Conservation (phyloP, 805 yeast genomes). For the Nakazawaea anatomiae region DNA sequence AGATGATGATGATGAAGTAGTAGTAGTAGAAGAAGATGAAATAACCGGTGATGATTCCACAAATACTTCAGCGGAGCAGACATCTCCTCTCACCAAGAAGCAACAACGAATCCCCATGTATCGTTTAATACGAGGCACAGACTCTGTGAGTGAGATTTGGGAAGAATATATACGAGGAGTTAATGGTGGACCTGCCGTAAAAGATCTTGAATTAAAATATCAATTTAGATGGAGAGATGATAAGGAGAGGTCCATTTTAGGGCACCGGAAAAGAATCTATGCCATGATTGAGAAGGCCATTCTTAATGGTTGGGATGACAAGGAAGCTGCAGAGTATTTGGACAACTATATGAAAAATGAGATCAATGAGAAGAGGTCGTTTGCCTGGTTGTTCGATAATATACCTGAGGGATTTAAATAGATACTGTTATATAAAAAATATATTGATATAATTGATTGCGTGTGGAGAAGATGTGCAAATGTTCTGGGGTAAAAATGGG, state of each 20-base stretch:
- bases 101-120: conserved; percentile 9
- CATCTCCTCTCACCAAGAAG: not conserved
- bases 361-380: conserved; percentile 22
- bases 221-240: conserved; percentile 50
- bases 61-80: not conserved
- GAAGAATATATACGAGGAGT: conserved; percentile 48
- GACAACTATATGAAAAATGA: conserved; percentile 23
- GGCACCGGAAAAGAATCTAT: conserved; percentile 47
- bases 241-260: conserved; percentile 46
- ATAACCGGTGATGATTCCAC: not conserved
- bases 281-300: conserved; percentile 40
- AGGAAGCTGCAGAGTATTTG: conserved; percentile 25
- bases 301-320: conserved; percentile 24
- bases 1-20: not conserved
- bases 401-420: conserved; percentile 20
- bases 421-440: not conserved
- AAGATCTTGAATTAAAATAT: conserved; percentile 39
- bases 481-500: too few species aligned
- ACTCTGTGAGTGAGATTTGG: conserved; percentile 47
- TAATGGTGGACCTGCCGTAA: conserved; percentile 46
- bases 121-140: conserved; percentile 12
- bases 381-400: conserved; percentile 25
- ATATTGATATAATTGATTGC: too few species aligned
- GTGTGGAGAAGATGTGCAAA: too few species aligned
- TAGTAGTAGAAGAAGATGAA: not conserved